phyloP scores from a whole-genome alignment of 805 yeast species.

The Cyberlindnera americana region DNA sequence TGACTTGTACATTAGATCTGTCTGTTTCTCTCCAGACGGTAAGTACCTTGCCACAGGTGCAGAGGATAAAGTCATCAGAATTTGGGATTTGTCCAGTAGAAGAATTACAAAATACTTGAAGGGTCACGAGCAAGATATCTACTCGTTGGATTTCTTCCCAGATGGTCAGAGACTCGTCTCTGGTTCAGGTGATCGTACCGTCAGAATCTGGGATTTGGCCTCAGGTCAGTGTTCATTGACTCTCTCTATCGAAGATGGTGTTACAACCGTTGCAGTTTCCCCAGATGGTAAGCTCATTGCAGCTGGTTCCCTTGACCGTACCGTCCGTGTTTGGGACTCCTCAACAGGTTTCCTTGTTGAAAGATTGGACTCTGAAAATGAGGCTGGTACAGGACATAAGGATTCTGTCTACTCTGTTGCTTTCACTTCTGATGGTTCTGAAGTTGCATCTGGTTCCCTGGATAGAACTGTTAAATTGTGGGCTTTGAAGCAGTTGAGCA shows the following conservation, averaged over 20 bases:
- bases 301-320: conserved; percentile 93
- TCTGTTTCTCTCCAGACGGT: conserved; percentile 94
- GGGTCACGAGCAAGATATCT: conserved; percentile 98
- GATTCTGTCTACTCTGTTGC: conserved; percentile 95
- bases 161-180: conserved; percentile 90
- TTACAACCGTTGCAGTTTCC: conserved; percentile 94
- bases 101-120: conserved; percentile 80
- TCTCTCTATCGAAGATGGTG: conserved; percentile 93
- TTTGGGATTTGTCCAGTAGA: conserved; percentile 89
- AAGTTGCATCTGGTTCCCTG: conserved; percentile 90
- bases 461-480: conserved; percentile 95
- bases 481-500: conserved; percentile 67
- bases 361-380: conserved; percentile 85
- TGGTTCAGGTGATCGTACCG: conserved; percentile 96
- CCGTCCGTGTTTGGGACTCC: conserved; percentile 96
- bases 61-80: conserved; percentile 84
- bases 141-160: conserved; percentile 91
- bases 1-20: conserved; percentile 90
- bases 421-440: conserved; percentile 86
- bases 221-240: conserved; percentile 87
- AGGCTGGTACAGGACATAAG: conserved; percentile 88
- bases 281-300: conserved; percentile 94
- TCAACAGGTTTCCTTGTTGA: conserved; percentile 88
- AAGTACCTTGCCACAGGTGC: conserved; percentile 93
- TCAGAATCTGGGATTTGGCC: conserved; percentile 92